Evolutionary conservation across 257 asterid species (phyloP).

Genomic region (Voacanga thouarsii): DNA sequence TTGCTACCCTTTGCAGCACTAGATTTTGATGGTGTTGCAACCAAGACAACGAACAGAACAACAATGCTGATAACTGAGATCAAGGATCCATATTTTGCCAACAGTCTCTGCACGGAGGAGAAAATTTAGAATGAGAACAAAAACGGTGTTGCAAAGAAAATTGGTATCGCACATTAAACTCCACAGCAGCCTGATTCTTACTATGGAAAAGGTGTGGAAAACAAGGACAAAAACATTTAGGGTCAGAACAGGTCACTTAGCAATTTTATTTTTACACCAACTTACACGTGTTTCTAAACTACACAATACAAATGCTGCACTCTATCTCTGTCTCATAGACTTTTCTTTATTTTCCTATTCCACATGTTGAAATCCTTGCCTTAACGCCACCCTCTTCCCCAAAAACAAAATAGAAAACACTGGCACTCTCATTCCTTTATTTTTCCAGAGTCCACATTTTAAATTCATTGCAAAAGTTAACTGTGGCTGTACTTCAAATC

Average conservation of each 20-base stretch:
- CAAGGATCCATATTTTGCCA: conserved; percentile 87
- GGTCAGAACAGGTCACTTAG: not conserved
- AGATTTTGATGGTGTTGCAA: conserved; percentile 75
- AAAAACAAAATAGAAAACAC: not conserved
- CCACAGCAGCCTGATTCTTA: not conserved
- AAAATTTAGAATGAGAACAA: not conserved
- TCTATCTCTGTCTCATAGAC: not conserved
- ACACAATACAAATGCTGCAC: not conserved
- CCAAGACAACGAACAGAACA: conserved; percentile 46
- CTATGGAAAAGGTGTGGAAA: not conserved
- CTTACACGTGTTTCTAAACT: not conserved
- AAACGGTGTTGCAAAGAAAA: not conserved
- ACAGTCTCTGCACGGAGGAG: conserved; percentile 51
- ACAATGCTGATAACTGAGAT: conserved; percentile 69
- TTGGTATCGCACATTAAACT: not conserved
- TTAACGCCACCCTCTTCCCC: not conserved
- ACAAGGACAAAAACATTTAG: not conserved
- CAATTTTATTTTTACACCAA: not conserved
- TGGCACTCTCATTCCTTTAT: not conserved
- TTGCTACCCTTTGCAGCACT: conserved; percentile 63
- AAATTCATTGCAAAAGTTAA: not conserved
- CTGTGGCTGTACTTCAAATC: not conserved
- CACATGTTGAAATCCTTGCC: not conserved
- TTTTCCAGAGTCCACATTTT: not conserved
- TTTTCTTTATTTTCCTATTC: not conserved